Percentiles rank a stretch among this genome's conserved stretches.
Evolutionary conservation across 2,329 filamentous ascomycete species (phyloP).

Genomic region (Arachnomyces sp.): DNA sequence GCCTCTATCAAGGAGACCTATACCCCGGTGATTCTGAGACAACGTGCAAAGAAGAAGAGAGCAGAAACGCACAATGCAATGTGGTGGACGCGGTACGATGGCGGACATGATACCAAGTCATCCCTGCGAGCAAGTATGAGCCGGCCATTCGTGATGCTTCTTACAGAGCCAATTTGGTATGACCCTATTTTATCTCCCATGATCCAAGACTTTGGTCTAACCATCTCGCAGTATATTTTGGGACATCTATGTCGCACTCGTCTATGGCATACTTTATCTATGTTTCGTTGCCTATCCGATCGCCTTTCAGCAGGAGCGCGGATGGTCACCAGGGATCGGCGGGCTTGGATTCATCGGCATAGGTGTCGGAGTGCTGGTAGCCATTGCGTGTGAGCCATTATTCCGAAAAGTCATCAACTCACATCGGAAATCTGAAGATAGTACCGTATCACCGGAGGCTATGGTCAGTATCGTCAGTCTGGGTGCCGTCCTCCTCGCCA

Average conservation of each 20-base stretch:
- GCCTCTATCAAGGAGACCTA: slow-evolving; percentile 61
- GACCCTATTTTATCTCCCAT: slow-evolving; percentile 55
- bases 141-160: slow-evolving; percentile 60
- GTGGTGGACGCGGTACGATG: slow-evolving; percentile 67
- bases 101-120: slow-evolving; percentile 46
- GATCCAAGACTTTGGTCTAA: slow-evolving; percentile 39
- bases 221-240: slow-evolving; percentile 56
- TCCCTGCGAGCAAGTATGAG: slow-evolving; percentile 61
- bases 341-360: slow-evolving; percentile 64
- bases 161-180: slow-evolving; percentile 67
- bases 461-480: too few relatives aligned
- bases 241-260: slow-evolving; percentile 57
- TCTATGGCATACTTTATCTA: slow-evolving; percentile 74
- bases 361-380: slow-evolving; percentile 39
- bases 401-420: slow-evolving; percentile 62
- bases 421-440: too few relatives aligned
- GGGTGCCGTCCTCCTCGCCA: slow-evolving; percentile 11
- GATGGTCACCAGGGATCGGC: slow-evolving; percentile 59
- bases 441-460: too few relatives aligned
- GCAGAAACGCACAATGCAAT: slow-evolving; percentile 56
- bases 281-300: slow-evolving; percentile 79
- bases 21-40: slow-evolving; percentile 55
- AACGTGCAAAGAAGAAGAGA: slow-evolving; percentile 50
- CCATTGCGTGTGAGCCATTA: slow-evolving; percentile 49
- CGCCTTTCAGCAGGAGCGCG: slow-evolving; percentile 60